phyloP scores from a whole-genome alignment of 306 rosid species.

The Medicago truncatula region DNA sequence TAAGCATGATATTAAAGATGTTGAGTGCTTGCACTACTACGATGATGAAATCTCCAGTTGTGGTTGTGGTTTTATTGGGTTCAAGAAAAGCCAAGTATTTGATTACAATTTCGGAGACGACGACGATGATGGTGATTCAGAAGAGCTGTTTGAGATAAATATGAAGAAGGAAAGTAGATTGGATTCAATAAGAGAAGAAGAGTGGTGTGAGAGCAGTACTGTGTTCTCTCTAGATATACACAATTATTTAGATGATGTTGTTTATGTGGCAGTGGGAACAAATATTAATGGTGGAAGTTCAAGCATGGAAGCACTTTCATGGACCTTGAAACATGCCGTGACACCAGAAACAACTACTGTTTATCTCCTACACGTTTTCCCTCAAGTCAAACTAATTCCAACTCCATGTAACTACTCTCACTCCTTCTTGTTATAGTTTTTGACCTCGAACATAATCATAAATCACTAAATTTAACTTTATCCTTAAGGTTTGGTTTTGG shows the following conservation, averaged over 20 bases:
- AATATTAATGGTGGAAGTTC: conserved; percentile 37
- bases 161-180: conserved; percentile 37
- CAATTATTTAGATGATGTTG: conserved; percentile 39
- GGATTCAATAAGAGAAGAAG: conserved; percentile 61
- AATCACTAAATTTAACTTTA: too few relatives aligned
- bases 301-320: conserved; percentile 67
- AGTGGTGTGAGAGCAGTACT: conserved; percentile 47
- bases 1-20: background rate
- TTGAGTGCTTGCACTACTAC: conserved; percentile 8
- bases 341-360: conserved; percentile 48
- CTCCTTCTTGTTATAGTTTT: too few relatives aligned
- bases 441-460: too few relatives aligned
- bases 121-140: conserved; percentile 41
- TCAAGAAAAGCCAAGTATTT: conserved; percentile 39
- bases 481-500: too few relatives aligned
- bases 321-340: conserved; percentile 63
- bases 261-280: conserved; percentile 63
- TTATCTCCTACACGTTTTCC: conserved; percentile 70
- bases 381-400: conserved; percentile 60
- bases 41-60: conserved; percentile 25
- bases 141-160: conserved; percentile 38
- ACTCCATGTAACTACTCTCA: conserved; percentile 63
- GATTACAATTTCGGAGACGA: conserved; percentile 34
- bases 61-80: conserved; percentile 32
- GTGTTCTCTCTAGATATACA: conserved; percentile 49